Base-by-base conservation (phyloP, 2,329 filamentous ascomycete species). In the Biscogniauxia sp. region DNA sequence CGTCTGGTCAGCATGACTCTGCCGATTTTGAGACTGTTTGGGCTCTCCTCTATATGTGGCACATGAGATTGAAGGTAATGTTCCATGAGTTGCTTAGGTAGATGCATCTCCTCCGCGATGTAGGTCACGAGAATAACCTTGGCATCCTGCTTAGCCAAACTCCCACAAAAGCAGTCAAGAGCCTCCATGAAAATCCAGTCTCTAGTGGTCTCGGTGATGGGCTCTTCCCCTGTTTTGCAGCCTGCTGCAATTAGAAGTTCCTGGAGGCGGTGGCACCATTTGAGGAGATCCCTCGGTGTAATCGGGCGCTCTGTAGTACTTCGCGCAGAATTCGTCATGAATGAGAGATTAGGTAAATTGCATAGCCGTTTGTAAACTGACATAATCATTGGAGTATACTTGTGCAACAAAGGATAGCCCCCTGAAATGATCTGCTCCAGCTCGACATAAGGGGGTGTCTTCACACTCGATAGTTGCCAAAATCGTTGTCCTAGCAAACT, bases 111-210 rank as follows among this genome's bases (percentile, higher is more conserved):
- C 75, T 96, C 88, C 0, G 93, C 93, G 62, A 98, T 92, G 52
- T 84, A 84, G 54, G 82, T 80, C 51, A 90, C 85, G 32, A 96
- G 78, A 4, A 80, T 76, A 53, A 79, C 77, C 55, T 87, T 86
- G 28, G 87, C 78, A 13, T 84, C 80, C 28, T 82, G 82, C 59
- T 89, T 89, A 9, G 90, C 88, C 53, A 95, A 80, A 71, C 90
- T 92, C 57, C 91, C 91, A 51, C 92, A 88, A 74, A 99, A 98
- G 72, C 93, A 96, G 75, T 99, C 95, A 56, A 95, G 83, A 0
- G 93, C 91, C 72, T 99, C 95, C 78, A 97, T 85, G 70, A 97
- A 97, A 75, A 98, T 96, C 69, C 90, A 87, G 70, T 97, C 90
- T 65, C 86, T 82, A 0, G 85, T 85, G 1, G 84, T 84, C 68